Evolutionary conservation across 2,329 filamentous ascomycete species (phyloP).

Genomic region (Fragosphaeria purpurea): DNA sequence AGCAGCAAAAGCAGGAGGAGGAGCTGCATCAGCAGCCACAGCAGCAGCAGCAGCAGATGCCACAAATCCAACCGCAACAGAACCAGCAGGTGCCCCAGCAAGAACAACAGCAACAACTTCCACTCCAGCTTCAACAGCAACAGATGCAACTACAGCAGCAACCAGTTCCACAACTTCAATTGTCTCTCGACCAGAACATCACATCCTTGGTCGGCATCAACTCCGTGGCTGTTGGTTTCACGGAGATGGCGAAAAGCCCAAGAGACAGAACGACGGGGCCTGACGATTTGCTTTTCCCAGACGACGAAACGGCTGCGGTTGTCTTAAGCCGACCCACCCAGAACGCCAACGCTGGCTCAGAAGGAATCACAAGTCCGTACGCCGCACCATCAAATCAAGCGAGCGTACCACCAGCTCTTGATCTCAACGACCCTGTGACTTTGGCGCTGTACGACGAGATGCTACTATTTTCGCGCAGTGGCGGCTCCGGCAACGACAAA

Average conservation of each 20-base stretch:
- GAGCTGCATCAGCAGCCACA: background rate
- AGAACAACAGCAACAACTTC: background rate
- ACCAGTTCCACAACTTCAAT: background rate
- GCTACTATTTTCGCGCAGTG: constrained; percentile 16
- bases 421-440: constrained; percentile 14
- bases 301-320: constrained; percentile 11
- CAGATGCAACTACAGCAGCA: constrained; percentile 2
- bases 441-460: constrained; percentile 17
- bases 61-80: background rate
- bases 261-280: constrained; percentile 2
- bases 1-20: constrained; percentile 1
- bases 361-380: background rate
- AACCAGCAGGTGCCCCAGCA: too few species aligned
- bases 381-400: too few species aligned
- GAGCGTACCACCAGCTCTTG: background rate
- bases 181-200: background rate
- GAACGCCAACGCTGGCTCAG: background rate
- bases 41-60: background rate
- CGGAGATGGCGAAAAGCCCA: background rate
- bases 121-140: background rate
- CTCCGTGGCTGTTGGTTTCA: background rate
- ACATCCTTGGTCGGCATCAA: background rate
- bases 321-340: background rate
- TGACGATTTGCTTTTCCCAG: constrained; percentile 13
- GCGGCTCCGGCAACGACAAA: constrained; percentile 14